These are phyloP conservation scores for Penstemon newberryi DNA, from an alignment of 257 asterid genomes.

Conservation along the genomic window DNA sequence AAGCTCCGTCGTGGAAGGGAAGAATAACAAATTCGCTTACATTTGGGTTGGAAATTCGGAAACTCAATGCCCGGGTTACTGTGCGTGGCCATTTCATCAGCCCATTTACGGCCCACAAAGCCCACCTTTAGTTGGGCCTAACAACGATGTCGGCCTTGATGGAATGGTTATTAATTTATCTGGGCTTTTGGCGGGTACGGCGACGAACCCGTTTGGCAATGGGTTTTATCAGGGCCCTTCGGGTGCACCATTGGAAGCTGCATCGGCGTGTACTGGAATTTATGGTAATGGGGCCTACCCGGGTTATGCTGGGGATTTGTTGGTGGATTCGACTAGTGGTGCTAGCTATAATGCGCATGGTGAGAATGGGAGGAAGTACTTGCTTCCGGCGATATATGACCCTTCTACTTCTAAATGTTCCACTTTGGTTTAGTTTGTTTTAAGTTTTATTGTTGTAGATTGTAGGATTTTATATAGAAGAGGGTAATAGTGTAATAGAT, in stretches of 20 bases:
- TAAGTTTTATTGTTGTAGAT: neutral
- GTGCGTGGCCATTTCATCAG: conserved; percentile 57
- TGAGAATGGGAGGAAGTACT: conserved; percentile 36
- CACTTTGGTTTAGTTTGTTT: conserved; percentile 7
- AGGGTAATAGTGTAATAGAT: neutral
- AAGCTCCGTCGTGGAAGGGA: conserved; percentile 22
- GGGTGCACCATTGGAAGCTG: conserved; percentile 49
- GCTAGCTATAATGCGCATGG: conserved; percentile 59
- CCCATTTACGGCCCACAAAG: conserved; percentile 50
- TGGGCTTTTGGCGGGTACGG: conserved; percentile 48
- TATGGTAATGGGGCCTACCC: conserved; percentile 52
- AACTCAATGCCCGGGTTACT: conserved; percentile 49
- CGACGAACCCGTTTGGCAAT: conserved; percentile 51
- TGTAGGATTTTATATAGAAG: neutral
- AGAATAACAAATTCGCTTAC: conserved; percentile 32
- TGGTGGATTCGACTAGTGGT: conserved; percentile 40
- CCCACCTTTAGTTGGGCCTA: conserved; percentile 46
- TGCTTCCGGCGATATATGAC: conserved; percentile 41
- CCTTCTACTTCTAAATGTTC: conserved; percentile 14
- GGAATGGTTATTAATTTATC: conserved; percentile 48
- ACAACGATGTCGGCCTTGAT: conserved; percentile 49
- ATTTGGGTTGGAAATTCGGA: conserved; percentile 56
- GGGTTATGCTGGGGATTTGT: conserved; percentile 45
- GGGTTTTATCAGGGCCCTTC: conserved; percentile 53
- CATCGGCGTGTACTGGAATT: conserved; percentile 50